A percentile compares a stretch with the other conserved stretches of the same genome.
Evolutionary conservation across 805 yeast species (phyloP).

Genomic region (Candida golubevii): DNA sequence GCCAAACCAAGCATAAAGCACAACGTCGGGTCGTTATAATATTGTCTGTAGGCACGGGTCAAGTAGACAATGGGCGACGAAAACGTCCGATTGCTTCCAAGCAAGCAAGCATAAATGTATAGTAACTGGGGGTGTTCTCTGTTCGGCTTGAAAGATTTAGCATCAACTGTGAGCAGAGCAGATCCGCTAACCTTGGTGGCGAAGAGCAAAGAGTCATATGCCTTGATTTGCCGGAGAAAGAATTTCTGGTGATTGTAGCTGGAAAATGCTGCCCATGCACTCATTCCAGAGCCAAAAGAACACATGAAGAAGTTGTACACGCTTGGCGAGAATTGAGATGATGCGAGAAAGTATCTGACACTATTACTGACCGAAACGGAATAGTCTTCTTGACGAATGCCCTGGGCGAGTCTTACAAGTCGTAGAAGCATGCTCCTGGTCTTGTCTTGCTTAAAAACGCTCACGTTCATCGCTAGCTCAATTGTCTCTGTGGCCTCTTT

Average conservation of each 20-base stretch:
- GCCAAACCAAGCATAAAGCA: conserved; percentile 72
- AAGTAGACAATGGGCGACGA: conserved; percentile 78
- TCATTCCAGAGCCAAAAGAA: conserved; percentile 58
- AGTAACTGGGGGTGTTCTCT: conserved; percentile 63
- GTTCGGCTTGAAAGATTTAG: conserved; percentile 34
- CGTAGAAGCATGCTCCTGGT: conserved; percentile 55
- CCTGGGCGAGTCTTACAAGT: conserved; percentile 64
- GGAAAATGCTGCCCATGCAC: conserved; percentile 57
- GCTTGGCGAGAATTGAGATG: conserved; percentile 72
- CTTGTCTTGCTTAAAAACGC: conserved; percentile 69
- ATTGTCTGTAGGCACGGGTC: conserved; percentile 61
- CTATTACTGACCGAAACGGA: conserved; percentile 48
- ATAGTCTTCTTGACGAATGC: conserved; percentile 45
- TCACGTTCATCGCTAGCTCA: conserved; percentile 71
- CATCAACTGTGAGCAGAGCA: conserved; percentile 62
- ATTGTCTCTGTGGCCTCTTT: conserved; percentile 49
- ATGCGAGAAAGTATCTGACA: conserved; percentile 59
- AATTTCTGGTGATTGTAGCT: conserved; percentile 86
- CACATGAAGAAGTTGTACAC: conserved; percentile 63
- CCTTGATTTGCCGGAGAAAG: conserved; percentile 83
- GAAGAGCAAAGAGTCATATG: conserved; percentile 67
- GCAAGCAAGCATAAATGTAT: conserved; percentile 72
- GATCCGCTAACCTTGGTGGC: conserved; percentile 62
- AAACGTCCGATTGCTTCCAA: conserved; percentile 79
- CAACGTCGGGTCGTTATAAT: conserved; percentile 74